Conservation (phyloP, 1,139 yeast genomes). For the Lodderomyces margitis region DNA sequence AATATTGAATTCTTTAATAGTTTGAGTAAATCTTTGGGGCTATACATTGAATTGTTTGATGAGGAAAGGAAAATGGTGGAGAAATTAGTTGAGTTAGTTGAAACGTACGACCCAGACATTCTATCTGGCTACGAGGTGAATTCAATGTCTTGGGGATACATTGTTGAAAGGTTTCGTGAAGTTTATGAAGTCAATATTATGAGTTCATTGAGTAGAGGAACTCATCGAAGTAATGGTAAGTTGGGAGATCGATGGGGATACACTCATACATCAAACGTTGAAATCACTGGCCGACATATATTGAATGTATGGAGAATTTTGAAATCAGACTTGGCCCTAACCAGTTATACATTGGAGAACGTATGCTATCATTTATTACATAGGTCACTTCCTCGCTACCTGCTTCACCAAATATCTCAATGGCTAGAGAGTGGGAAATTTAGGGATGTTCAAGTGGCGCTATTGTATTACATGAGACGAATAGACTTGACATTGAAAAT, state of each 20-base stretch:
- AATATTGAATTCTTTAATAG: constrained; percentile 1
- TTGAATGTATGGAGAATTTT: constrained; percentile 82
- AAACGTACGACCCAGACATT: constrained; percentile 79
- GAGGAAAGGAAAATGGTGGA: constrained; percentile 58
- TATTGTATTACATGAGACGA: constrained; percentile 53
- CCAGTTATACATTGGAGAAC: constrained; percentile 75
- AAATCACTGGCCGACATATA: constrained; percentile 75
- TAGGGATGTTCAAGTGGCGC: constrained; percentile 32
- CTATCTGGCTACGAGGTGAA: constrained; percentile 84
- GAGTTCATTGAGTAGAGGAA: constrained; percentile 44
- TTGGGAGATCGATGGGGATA: constrained; percentile 79
- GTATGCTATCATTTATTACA: constrained; percentile 68
- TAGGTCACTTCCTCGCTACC: constrained; percentile 62
- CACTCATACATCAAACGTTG: constrained; percentile 69
- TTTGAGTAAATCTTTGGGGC: constrained; percentile 13
- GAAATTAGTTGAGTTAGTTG: constrained; percentile 54
- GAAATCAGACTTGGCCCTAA: constrained; percentile 58
- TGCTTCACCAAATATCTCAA: constrained; percentile 46
- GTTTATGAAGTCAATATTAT: constrained; percentile 53
- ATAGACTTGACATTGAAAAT: constrained; percentile 48
- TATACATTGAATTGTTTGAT: constrained; percentile 31
- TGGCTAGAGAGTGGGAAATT: constrained; percentile 41
- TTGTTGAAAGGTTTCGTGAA: constrained; percentile 60
- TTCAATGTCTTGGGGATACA: constrained; percentile 83
- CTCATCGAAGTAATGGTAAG: constrained; percentile 47